Evolutionary conservation across 345 rosid species (phyloP), one percentile per base, ranked within the genome.

Genomic region (Euphorbia tirucalli): DNA sequence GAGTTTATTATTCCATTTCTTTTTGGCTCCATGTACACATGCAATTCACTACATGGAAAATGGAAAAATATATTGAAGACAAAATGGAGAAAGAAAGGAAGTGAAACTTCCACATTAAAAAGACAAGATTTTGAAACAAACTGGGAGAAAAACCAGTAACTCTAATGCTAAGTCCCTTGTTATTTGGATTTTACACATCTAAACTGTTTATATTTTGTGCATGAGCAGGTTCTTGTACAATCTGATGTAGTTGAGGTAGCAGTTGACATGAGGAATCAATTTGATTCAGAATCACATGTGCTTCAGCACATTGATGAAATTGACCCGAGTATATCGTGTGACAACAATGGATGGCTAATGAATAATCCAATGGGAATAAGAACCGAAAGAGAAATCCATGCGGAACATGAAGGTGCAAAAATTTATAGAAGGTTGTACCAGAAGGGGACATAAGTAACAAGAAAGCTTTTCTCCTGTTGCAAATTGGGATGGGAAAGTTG

Each of bases 221-320:
- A 63, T 70, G 58, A 35, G 68, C 87, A 90, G 98, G 89, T 92
- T 39, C 87, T 92, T 72, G 76, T 94, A 73, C 98, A 94, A 76
- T 94, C 97, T 4, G 98, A 94, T 73, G 97, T 94, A 74, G 80
- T 83, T 0, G 96, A 90, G 28, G 98, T 94, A 59, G 97, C 95
- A 24, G 68, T 81, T 22, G 97, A 89, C 85, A 88, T 94, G 93
- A 85, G 95, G 78, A 80, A 87, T 66, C 95, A 84, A 69, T 85
- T 92, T 7, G 96, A 92, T 46, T 85, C 81, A 30, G 82, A 85
- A 68, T 69, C 78, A 35, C 70, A 69, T 48, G 68, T 41, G 74
- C 85, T 94, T 75, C 78, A 65, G 46, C 89, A 84, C 61, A 37
- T 87, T 25, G 87, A 87, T 32, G 75, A 68, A 49, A 77, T 75